These are phyloP conservation scores for Diaporthe longicolla DNA, from an alignment of 2,329 filamentous ascomycete genomes.

Conservation along the genomic window DNA sequence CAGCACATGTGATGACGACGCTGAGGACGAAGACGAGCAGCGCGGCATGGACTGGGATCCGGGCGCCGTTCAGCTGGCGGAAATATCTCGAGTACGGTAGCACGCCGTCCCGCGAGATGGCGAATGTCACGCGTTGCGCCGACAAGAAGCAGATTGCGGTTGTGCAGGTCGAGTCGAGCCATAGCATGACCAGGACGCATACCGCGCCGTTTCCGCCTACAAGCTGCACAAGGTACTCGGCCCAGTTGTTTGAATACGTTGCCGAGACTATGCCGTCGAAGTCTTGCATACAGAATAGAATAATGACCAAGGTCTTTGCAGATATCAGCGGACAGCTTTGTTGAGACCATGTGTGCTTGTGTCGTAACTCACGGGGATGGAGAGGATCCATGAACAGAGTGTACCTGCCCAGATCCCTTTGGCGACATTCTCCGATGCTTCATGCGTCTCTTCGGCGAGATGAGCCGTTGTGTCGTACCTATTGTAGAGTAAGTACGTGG, in stretches of 20 bases:
- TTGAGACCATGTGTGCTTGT: background rate
- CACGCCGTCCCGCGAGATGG: conserved; percentile 56
- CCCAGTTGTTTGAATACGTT: conserved; percentile 56
- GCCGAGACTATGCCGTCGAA: conserved; percentile 55
- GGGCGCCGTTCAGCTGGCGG: conserved; percentile 49
- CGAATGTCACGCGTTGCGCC: conserved; percentile 56
- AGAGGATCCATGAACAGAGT: conserved; percentile 54
- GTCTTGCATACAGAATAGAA: conserved; percentile 58
- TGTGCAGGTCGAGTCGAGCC: conserved; percentile 55
- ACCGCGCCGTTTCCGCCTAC: conserved; percentile 53
- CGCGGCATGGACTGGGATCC: conserved; percentile 55
- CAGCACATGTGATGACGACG: conserved; percentile 53
- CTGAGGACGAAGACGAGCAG: conserved; percentile 51
- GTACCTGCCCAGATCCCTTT: conserved; percentile 57
- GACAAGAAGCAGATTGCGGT: conserved; percentile 56
- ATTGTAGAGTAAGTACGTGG: background rate
- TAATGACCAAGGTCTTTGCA: conserved; percentile 52
- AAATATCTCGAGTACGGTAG: conserved; percentile 55
- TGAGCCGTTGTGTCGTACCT: conserved; percentile 53
- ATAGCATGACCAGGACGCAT: conserved; percentile 53
- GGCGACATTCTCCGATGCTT: conserved; percentile 54
- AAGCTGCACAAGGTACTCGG: conserved; percentile 55
- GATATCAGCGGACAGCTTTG: background rate
- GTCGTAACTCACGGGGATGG: conserved; percentile 48
- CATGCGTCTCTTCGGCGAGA: conserved; percentile 55